These are phyloP conservation scores for Chaetomium cochliodes DNA, from an alignment of 495 filamentous ascomycete genomes.

Conservation along the genomic window DNA sequence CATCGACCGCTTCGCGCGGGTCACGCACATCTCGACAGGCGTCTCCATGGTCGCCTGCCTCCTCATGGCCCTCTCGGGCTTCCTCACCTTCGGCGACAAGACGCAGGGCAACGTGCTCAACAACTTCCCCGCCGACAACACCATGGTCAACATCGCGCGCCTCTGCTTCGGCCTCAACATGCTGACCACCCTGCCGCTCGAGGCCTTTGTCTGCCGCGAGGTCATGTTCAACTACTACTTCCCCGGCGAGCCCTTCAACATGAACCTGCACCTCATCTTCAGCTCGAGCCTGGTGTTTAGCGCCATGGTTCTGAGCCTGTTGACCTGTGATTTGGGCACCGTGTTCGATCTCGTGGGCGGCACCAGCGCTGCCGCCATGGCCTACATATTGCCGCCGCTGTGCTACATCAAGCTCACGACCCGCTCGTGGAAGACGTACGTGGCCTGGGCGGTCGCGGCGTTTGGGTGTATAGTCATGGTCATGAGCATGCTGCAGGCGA, in stretches of 20 bases:
- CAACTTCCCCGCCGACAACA: constrained; percentile 88
- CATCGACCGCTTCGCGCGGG: constrained; percentile 83
- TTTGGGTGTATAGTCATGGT: constrained; percentile 84
- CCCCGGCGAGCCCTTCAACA: constrained; percentile 70
- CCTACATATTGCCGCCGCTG: constrained; percentile 90
- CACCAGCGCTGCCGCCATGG: constrained; percentile 87
- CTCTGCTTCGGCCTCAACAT: constrained; percentile 97
- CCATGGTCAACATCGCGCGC: constrained; percentile 89
- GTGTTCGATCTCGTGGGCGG: constrained; percentile 96
- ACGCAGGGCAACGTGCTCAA: constrained; percentile 96
- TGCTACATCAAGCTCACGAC: constrained; percentile 92
- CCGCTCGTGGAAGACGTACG: constrained; percentile 70
- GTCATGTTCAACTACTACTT: constrained; percentile 96
- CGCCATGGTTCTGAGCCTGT: constrained; percentile 71
- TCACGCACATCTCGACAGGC: constrained; percentile 88
- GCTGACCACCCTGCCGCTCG: constrained; percentile 93
- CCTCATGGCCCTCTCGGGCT: constrained; percentile 82
- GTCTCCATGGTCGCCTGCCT: constrained; percentile 89
- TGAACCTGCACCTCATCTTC: constrained; percentile 81
- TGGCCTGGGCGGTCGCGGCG: constrained; percentile 62
- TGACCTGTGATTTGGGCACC: constrained; percentile 89
- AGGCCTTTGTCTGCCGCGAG: constrained; percentile 95
- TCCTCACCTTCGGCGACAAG: constrained; percentile 86
- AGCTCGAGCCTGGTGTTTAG: constrained; percentile 74
- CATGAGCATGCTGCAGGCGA: constrained; percentile 74